These are phyloP conservation scores for Suillus luteus DNA, from an alignment of 768 basidiomycete genomes.

Conservation along the genomic window DNA sequence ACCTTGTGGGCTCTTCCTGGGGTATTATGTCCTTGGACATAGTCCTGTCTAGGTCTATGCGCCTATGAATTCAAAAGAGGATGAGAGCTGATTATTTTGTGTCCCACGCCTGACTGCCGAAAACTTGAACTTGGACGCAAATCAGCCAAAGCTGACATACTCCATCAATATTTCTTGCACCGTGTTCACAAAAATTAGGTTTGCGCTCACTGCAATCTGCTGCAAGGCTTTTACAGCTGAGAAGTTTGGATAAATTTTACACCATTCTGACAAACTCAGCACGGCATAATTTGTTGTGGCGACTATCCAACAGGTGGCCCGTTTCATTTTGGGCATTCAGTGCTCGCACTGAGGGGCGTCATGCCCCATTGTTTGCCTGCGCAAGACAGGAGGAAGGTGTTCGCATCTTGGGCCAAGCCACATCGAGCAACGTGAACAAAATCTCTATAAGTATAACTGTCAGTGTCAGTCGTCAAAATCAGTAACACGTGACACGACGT, in stretches of 20 bases:
- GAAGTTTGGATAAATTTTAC: background rate
- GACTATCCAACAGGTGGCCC: background rate
- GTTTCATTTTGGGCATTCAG: background rate
- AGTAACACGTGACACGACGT: background rate
- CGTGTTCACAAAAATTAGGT: background rate
- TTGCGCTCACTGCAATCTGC: background rate
- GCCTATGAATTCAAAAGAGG: constrained; percentile 2
- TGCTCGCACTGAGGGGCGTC: background rate
- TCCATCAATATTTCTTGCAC: background rate
- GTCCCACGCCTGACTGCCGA: background rate
- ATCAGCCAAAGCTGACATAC: background rate
- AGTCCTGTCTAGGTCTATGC: constrained; percentile 5
- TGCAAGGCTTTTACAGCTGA: background rate
- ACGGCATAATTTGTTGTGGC: background rate
- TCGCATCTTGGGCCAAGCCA: background rate
- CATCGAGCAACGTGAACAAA: background rate
- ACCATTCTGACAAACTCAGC: background rate
- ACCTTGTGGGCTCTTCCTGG: constrained; percentile 22
- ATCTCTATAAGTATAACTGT: too few relatives aligned
- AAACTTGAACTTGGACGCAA: background rate
- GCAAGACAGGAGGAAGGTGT: background rate
- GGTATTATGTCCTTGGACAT: constrained; percentile 14
- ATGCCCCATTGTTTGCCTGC: background rate
- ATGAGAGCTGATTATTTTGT: background rate
- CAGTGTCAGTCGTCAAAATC: background rate